These are phyloP conservation scores for bread wheat (Triticum aestivum) DNA, from an alignment of 176 grass and related monocot species.

Conservation along the genomic window IWGSC_CS_RefSeq_v2.1 NC_057812.1:652502-653001, in stretches of 20 bases:
- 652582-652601: constrained; percentile 35
- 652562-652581: not conserved
- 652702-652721: not conserved
- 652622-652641: constrained; percentile 29
- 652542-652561: not conserved
- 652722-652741: not conserved
- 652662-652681: not conserved
- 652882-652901: not conserved
- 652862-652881: not conserved
- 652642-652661: not conserved
- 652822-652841: constrained; percentile 17
- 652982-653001: no score
- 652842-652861: not conserved
- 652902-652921: not conserved
- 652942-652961: not conserved
- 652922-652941: not conserved
- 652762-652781: constrained; percentile 25
- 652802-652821: not conserved
- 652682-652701: not conserved
- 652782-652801: not conserved
- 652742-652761: constrained; percentile 9
- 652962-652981: no score
- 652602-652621: constrained; percentile 15
- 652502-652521: no score
- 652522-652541: no score